phyloP scores from a whole-genome alignment of 2,329 filamentous ascomycete genomes.

The Diaporthe destruens region DNA sequence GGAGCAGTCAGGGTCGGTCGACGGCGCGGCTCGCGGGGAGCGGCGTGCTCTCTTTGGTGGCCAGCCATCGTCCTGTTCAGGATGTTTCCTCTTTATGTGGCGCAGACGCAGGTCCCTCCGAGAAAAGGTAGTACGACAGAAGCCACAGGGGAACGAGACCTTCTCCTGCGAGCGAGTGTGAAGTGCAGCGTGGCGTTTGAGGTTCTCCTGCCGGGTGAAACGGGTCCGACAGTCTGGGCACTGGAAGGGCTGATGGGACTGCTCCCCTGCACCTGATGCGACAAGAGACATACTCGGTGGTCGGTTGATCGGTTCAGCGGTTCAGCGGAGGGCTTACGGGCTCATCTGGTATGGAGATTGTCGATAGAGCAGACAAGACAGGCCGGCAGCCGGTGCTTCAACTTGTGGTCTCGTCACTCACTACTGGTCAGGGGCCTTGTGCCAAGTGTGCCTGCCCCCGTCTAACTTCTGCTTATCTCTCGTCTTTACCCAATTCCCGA shows the following conservation, averaged over 20 bases:
- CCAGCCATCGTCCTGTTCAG: constrained; percentile 44
- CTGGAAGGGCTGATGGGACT: constrained; percentile 53
- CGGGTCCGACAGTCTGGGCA: constrained; percentile 54
- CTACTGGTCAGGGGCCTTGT: constrained; percentile 23
- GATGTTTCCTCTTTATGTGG: constrained; percentile 58
- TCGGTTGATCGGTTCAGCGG: constrained; percentile 7
- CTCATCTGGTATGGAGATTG: constrained; percentile 25
- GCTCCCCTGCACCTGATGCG: constrained; percentile 14
- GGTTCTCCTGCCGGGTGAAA: constrained; percentile 56
- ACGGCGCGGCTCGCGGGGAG: constrained; percentile 1
- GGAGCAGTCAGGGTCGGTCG: neutral
- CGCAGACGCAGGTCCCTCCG: constrained; percentile 55
- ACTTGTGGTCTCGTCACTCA: neutral
- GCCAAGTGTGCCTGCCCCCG: too few relatives aligned
- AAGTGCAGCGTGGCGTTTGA: constrained; percentile 56
- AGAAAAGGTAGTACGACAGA: constrained; percentile 56
- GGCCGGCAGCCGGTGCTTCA: constrained; percentile 13
- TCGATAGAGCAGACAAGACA: constrained; percentile 21
- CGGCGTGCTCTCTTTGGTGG: constrained; percentile 28
- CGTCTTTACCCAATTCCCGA: neutral
- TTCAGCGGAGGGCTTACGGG: constrained; percentile 7
- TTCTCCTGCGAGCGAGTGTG: constrained; percentile 51
- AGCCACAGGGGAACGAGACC: constrained; percentile 50
- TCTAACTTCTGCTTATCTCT: constrained; percentile 17
- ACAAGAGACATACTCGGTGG: constrained; percentile 25